Evolutionary conservation across 2,329 filamentous ascomycete species (phyloP), one percentile per base, ranked within the genome.

Genomic region (Beauveria scarabaeidicola): DNA sequence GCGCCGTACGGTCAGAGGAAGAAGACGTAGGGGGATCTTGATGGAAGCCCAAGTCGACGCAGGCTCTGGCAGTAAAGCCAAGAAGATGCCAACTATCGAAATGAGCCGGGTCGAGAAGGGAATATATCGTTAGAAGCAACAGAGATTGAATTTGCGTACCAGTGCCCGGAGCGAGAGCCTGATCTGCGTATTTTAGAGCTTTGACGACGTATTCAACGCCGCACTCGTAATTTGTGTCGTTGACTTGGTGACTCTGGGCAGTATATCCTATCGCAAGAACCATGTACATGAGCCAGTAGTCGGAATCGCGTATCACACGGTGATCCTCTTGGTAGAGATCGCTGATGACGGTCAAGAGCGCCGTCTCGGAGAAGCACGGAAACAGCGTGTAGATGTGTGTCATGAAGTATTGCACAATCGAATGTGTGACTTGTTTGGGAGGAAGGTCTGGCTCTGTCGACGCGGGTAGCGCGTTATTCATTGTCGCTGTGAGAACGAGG

Each of bases 1-100:
- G 76, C 50, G 85, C 83, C 3, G 82, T 77, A 65, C 85, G 87
- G 60, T 90, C 85, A 11, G 86, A 81, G 29, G 84, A 75, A 17
- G 88, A 81, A 63, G 88, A 86, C 60, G 82, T 80, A 0, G 89
- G 87, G 3, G 91, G 91, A 65, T 97, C 93, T 73, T 97, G 93
- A 72, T 97, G 94, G 61, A 95, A 86, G 8, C 94, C 94, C 32
- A 97, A 76, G 74, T 99, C 94, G 23, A 97, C 83, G 68, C 93
- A 86, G 6, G 91, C 90, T 61, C 93, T 85, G 44, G 90, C 90
- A 7, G 93, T 92, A 70, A 94, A 92, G 7, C 93, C 94, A 59
- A 97, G 89, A 63, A 97, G 75, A 64, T 94, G 92, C 92, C 94
- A 97, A 66, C 88, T 91, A 68, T 96, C 91, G 68, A 96, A 97